Percentiles rank a stretch among this genome's conserved stretches.
phyloP scores from a whole-genome alignment of 1,139 yeast species.

The Geotrichum cucujoidarum region DNA sequence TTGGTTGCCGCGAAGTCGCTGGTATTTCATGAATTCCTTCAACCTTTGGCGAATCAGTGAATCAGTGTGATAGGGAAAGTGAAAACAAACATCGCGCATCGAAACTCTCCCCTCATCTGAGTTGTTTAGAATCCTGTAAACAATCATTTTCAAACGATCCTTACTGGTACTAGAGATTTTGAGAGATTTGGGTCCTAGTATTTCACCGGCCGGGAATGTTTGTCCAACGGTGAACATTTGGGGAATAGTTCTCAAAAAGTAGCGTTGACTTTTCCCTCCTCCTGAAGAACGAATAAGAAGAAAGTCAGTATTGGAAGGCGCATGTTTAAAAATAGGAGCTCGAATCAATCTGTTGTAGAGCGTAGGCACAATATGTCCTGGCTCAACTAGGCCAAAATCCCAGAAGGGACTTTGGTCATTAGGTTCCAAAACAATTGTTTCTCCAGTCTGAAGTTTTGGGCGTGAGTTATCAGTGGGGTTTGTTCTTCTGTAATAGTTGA shows the following conservation, averaged over 20 bases:
- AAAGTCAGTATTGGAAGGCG: slow-evolving; percentile 72
- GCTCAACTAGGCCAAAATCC: slow-evolving; percentile 96
- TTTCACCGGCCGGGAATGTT: slow-evolving; percentile 85
- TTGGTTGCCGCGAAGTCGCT: slow-evolving; percentile 89
- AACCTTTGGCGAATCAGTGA: slow-evolving; percentile 95
- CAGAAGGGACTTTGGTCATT: slow-evolving; percentile 97
- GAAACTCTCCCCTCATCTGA: slow-evolving; percentile 69
- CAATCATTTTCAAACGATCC: slow-evolving; percentile 89
- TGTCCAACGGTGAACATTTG: slow-evolving; percentile 87
- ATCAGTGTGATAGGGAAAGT: slow-evolving; percentile 95
- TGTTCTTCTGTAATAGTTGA: slow-evolving; percentile 86
- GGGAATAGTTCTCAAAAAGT: slow-evolving; percentile 59
- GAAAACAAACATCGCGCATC: slow-evolving; percentile 83
- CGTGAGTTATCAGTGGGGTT: slow-evolving; percentile 76
- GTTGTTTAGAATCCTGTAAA: slow-evolving; percentile 77
- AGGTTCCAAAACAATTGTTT: slow-evolving; percentile 89
- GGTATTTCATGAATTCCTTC: slow-evolving; percentile 97
- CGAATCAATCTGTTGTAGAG: slow-evolving; percentile 85
- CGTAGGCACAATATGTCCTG: slow-evolving; percentile 91
- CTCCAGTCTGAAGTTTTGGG: slow-evolving; percentile 88
- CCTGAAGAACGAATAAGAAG: slow-evolving; percentile 76
- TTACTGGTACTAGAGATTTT: slow-evolving; percentile 92
- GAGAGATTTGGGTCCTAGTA: slow-evolving; percentile 97
- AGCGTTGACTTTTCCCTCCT: slow-evolving; percentile 52
- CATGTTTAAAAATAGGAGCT: slow-evolving; percentile 92